Evolutionary conservation across 169 alveolate species (phyloP), one percentile per base, ranked within the genome.

Genomic region (Cryptosporidium viatorum): DNA sequence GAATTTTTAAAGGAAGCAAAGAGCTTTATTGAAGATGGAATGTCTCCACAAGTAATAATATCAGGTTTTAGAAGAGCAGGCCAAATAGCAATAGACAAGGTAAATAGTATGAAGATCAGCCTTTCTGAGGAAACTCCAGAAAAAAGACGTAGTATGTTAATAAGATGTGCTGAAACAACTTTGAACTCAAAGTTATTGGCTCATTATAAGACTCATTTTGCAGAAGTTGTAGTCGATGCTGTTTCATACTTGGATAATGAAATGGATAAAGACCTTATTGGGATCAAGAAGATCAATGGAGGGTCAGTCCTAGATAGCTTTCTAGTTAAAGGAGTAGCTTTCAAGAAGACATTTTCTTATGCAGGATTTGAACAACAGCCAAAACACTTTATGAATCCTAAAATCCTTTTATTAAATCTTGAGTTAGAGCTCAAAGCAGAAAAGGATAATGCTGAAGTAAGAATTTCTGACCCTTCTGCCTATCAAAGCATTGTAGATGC

Each of bases 301-400:
- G 99, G 99, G 14, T 95, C 99, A 9, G 94, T 93, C 51, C 51
- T 84, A 21, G 98, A 98, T 89, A 96, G 99, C 31, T 93, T 94
- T 84, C 93, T 98, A 23, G 97, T 98, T 51, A 95, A 96, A 58
- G 99, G 99, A 12, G 99, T 98, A 37, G 99, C 99, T 9, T 98
- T 98, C 92, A 97, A 97, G 89, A 98, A 98, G 92, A 97, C 99
- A n/a, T 98, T 98, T 94, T 97, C 99, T 16, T 98, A 98, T 93
- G 99, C 99, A 31, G 99, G 99, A 29, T 98, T 98, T 87, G 99
- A 98, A 91, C 98, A 98, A 93, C 99, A 98, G 93, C 99, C 99
- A 26, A 98, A 98, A 91, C 94, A 91, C 69, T 97, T 98, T 91
- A 80, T 68, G 31, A 93, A 97, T 92, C 99, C 99, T 2, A 98